Conservation (phyloP, 2,329 filamentous ascomycete species). For the Balansia obtecta region DNA sequence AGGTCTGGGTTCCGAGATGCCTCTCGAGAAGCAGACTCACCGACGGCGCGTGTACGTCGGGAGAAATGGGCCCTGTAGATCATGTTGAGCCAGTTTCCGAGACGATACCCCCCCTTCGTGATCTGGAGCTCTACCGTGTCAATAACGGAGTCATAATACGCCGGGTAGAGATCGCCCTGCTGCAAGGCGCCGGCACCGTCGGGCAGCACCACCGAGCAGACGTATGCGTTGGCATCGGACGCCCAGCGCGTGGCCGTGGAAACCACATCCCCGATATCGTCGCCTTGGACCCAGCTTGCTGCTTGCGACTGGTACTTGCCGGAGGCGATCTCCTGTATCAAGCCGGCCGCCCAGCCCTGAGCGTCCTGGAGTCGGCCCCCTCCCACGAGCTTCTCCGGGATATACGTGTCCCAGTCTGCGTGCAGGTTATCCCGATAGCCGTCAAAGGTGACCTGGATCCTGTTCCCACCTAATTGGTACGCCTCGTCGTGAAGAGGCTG, state of each 20-base stretch:
- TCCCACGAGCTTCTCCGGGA: constrained; percentile 34
- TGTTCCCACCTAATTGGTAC: constrained; percentile 38
- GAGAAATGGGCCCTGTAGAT: constrained; percentile 11
- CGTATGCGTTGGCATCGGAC: constrained; percentile 27
- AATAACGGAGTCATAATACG: constrained; percentile 26
- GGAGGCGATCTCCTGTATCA: constrained; percentile 22
- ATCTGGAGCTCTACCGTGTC: constrained; percentile 30
- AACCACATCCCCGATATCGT: constrained; percentile 19
- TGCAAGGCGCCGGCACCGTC: constrained; percentile 25
- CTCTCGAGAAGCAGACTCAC: background rate
- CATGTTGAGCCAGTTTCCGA: constrained; percentile 19
- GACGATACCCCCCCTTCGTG: constrained; percentile 29
- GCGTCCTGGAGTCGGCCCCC: constrained; percentile 23
- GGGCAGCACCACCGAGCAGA: constrained; percentile 30
- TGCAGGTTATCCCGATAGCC: constrained; percentile 44
- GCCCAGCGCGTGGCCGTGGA: constrained; percentile 26
- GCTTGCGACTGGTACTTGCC: constrained; percentile 24
- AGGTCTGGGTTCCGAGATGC: constrained; percentile 9
- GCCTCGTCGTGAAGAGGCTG: constrained; percentile 43
- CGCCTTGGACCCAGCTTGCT: constrained; percentile 22
- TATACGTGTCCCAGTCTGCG: constrained; percentile 46
- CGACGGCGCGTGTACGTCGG: constrained; percentile 9
- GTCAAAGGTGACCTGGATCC: constrained; percentile 39
- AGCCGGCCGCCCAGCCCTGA: constrained; percentile 24
- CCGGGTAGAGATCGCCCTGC: constrained; percentile 24